Conservation (phyloP, 1,284 basidiomycete species). For the Apiotrichum gracile region DNA sequence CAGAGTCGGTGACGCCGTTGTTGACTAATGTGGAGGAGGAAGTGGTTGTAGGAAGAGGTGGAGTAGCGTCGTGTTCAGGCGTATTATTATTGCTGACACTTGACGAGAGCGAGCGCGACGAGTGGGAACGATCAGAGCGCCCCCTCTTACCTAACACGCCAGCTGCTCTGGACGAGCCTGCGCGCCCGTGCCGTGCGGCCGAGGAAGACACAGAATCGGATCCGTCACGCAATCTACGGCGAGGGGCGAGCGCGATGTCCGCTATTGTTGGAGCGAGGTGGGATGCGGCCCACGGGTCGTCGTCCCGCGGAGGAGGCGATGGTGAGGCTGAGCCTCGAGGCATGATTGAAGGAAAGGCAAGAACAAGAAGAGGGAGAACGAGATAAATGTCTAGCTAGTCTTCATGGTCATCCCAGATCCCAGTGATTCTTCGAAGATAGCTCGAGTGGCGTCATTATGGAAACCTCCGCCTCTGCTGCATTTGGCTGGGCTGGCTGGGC, state of each 20-base stretch:
- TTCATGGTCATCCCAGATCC: background rate
- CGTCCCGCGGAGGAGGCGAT: background rate
- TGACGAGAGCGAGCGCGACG: background rate
- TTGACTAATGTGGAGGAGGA: no score
- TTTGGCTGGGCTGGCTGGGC: no score
- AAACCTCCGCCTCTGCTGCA: no score
- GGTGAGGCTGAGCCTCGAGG: background rate
- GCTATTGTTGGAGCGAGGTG: conserved; percentile 18
- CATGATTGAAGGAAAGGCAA: background rate
- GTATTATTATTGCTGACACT: background rate
- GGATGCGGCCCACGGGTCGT: background rate
- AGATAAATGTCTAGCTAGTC: background rate
- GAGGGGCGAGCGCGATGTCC: conserved; percentile 27
- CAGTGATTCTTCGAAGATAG: no score
- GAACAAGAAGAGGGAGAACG: background rate
- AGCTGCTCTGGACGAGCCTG: background rate
- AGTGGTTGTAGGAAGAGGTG: background rate
- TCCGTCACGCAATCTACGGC: conserved; percentile 31
- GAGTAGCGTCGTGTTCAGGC: background rate
- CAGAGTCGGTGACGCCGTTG: no score
- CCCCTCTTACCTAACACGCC: background rate
- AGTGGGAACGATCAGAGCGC: background rate
- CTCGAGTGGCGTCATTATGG: no score
- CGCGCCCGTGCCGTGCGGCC: background rate
- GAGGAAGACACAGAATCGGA: background rate